Base-by-base conservation (phyloP, 2,329 filamentous ascomycete genomes). In the Exophiala aquamarina region DNA sequence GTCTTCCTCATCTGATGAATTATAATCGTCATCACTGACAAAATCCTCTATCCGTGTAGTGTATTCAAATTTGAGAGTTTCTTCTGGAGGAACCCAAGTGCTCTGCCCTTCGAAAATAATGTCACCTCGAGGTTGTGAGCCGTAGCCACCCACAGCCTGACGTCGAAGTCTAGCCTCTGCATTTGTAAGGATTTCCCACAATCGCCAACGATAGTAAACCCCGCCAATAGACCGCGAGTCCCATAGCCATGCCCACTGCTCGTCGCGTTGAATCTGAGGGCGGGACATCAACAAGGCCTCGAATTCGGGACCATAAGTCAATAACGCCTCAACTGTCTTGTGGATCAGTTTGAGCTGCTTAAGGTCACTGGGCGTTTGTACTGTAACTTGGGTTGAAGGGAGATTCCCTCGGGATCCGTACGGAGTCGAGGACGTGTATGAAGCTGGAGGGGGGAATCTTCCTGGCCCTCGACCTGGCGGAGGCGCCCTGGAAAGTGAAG, bases 241-340 rank as follows among this genome's bases (percentile, higher is more conserved):
- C 84, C 89, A 98, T 4, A 98, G 75, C 87, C 91, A 98, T 0
- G 90, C 87, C 83, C 92, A 97, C 56, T 86, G 90, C 65, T 95
- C 88, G 50, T 95, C 88, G 32, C 77, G 79, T 63, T 95, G 89
- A 1, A 97, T 86, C 44, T 90, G 83, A 0, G 87, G 81, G 14
- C 88, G 78, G 40, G 84, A 86, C 93, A 97, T 97, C 5, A 98
- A 77, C 2, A 95, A 74, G 4, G 91, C 90, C 67, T 98, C 93
- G 51, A 95, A 94, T 61, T 93, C 89, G 0, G 88, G 82, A 0
- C 91, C 90, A 57, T 93, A 82, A 17, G 83, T 81, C 7, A 96
- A 72, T 0, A 97, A 74, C 2, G 79, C 78, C 62, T 97, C 92
- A 26, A 95, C 78, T 0, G 90, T 87, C 64, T 86, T 91, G 70